phyloP scores from a whole-genome alignment of 805 yeast species.

The Blastobotrys peoriensis region DNA sequence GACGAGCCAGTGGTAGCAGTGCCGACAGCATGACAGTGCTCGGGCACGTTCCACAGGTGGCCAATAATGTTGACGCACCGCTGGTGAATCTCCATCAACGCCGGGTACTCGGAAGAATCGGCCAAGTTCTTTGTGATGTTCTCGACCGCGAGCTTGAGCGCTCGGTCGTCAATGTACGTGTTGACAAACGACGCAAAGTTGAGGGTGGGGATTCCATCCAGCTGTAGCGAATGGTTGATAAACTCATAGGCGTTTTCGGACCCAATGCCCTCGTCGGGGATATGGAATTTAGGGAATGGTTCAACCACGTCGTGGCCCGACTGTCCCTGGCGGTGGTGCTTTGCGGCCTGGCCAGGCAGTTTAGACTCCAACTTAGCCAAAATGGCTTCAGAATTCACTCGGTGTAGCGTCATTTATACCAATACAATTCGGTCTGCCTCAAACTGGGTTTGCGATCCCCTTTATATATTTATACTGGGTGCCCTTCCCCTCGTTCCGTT shows the following conservation, averaged over 20 bases:
- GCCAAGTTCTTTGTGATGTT: slow-evolving; percentile 84
- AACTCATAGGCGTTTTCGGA: slow-evolving; percentile 52
- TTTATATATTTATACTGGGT: too few relatives aligned
- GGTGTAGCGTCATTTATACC: not conserved
- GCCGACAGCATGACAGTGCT: slow-evolving; percentile 53
- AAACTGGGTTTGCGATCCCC: too few relatives aligned
- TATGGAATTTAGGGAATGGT: slow-evolving; percentile 46
- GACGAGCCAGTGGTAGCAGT: slow-evolving; percentile 92
- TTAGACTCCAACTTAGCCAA: slow-evolving; percentile 19
- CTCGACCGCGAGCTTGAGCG: slow-evolving; percentile 51
- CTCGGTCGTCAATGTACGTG: slow-evolving; percentile 55
- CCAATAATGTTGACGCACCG: slow-evolving; percentile 79
- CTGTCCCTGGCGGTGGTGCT: not conserved
- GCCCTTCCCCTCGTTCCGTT: too few relatives aligned
- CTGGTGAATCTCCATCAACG: slow-evolving; percentile 68
- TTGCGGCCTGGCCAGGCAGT: slow-evolving; percentile 12
- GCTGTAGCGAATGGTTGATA: slow-evolving; percentile 64
- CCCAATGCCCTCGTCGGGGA: slow-evolving; percentile 53
- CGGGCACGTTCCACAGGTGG: slow-evolving; percentile 73
- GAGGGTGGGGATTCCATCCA: slow-evolving; percentile 80
- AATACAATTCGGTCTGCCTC: too few relatives aligned
- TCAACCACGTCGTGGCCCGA: slow-evolving; percentile 12
- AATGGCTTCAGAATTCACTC: slow-evolving; percentile 18
- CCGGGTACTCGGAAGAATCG: slow-evolving; percentile 91
- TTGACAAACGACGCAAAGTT: slow-evolving; percentile 88